Percentiles rank a stretch among this genome's conserved stretches.
These are phyloP conservation scores for Hypoxylon sp. DNA, from an alignment of 2,329 filamentous ascomycete species.

Conservation along the genomic window DNA sequence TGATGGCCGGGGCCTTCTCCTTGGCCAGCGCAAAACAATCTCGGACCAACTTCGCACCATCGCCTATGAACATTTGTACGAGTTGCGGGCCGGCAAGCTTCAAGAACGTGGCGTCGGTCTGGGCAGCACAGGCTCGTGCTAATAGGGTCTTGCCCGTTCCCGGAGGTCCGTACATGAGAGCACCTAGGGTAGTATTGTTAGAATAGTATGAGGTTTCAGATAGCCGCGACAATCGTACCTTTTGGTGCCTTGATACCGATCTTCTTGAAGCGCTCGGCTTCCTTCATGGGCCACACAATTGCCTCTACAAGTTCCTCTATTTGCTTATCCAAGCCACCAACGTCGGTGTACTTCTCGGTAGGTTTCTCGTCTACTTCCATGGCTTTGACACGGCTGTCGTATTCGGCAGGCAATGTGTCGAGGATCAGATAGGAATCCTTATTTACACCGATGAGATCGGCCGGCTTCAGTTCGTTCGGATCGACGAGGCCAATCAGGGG, in stretches of 20 bases:
- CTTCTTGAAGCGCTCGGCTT: constrained; percentile 99
- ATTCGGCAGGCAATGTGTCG: constrained; percentile 96
- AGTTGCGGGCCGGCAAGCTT: constrained; percentile 98
- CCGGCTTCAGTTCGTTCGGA: constrained; percentile 93
- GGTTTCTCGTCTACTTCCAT: constrained; percentile 99
- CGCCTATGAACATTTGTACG: constrained; percentile 99
- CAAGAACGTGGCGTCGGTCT: constrained; percentile 98
- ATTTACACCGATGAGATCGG: constrained; percentile 96
- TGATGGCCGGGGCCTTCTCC: constrained; percentile 98
- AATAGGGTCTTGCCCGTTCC: constrained; percentile 93
- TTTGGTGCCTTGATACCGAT: constrained; percentile 99
- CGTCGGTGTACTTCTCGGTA: constrained; percentile 98
- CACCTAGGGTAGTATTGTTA: constrained; percentile 67
- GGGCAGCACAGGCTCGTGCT: constrained; percentile 94
- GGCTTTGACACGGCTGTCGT: constrained; percentile 98
- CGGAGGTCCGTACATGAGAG: constrained; percentile 96
- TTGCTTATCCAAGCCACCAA: constrained; percentile 97
- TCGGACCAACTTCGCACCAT: constrained; percentile 95
- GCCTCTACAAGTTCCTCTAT: constrained; percentile 99
- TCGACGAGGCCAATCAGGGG: constrained; percentile 97
- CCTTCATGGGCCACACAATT: constrained; percentile 99
- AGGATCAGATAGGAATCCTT: constrained; percentile 99
- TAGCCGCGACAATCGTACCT: constrained; percentile 67
- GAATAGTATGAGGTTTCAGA: constrained; percentile 18
- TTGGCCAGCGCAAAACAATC: constrained; percentile 98